Base-by-base conservation (phyloP, 1,139 yeast species). In the Geotrichum citri-aurantii region DNA sequence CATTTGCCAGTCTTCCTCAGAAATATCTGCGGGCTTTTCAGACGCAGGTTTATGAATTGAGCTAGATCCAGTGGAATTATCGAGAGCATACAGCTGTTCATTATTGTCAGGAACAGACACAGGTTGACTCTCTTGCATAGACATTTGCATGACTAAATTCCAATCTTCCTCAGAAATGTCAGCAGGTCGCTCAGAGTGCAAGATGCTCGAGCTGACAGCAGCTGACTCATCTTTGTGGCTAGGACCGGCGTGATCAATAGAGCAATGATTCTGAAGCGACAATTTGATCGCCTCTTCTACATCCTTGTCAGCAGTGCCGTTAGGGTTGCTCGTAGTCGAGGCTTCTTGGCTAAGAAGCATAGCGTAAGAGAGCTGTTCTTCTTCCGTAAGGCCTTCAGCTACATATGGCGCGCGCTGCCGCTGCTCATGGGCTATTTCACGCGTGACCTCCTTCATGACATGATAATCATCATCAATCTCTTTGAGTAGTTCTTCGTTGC, bases 311-410 rank as follows among this genome's bases (percentile, higher is more conserved):
- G 49, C 33, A 19, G 72, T 71, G 1, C 69, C 72, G 23, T 65
- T 68, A 7, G 62, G 64, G 10, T 23, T 42, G 11, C 31, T 17
- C 1, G 26, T 31, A 14, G 57, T 17, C 14, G 44, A 37, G 4
- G 21, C 44, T 17, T 66, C 70, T 40, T 65, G 66, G 52, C 74
- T 71, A 40, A 73, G 65, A 71, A 75, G 69, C 63, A 78, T 56
- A 0, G 81, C 81, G 62, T 76, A 76, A 56, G 72, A 70, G 51
- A 77, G 61, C 61, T 77, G 79, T 29, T 77, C 73, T 46, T 77
- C 79, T 49, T 78, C 81, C 21, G 74, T 75, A 54, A 77, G 67
- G 26, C 72, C 63, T 55, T 71, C 75, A 14, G 73, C 74, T 57
- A 71, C 69, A 61, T 70, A 73, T 33, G 65, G 63, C 47, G 65